Evolutionary conservation across 352 stramenopile genomes (phyloP), one percentile per base, ranked within the genome.

Genomic region (Phytophthora sp.): DNA sequence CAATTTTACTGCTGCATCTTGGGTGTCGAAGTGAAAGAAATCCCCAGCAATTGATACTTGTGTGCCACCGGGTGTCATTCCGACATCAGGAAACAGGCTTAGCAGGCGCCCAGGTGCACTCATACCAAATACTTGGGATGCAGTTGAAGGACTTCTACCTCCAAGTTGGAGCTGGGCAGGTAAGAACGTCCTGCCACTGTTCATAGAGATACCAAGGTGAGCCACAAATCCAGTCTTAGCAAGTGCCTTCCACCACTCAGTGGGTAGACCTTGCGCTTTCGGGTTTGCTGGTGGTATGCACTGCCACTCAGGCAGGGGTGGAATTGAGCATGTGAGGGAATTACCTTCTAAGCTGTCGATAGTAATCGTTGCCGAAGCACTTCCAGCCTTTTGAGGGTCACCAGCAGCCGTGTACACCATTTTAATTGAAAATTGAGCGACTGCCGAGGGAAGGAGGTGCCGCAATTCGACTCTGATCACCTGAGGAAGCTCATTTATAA

Each of bases 11-110:
- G 68, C 60, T 5, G 64, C 70, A 24, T 92, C 79, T 28, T 85
- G 46, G 0, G 81, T 84, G 28, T 89, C 82, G 37, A 88, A 88
- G 24, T 79, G 66, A 24, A 88, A 85, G 26, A 79, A 87, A 21
- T 85, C 68, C 0, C 66, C 72, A 4, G 70, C 62, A 15, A 92
- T 50, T 0, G 73, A 72, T 2, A 92, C 66, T 21, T 79, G 63
- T 7, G 81, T 91, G 5, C 74, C 73, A 17, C 84, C 84, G 9
- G 43, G 54, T 3, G 76, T 48, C 32, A 79, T 72, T 1, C 77
- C 79, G 0, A 72, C 45, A 11, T 42, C 71, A 8, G 83, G 81
- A 2, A 76, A 83, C 2, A 82, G 26, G 31, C 50, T 73, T 30
- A 74, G 46, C 4, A 87, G 58, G 0, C 52, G 66, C 1, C 77